Evolutionary conservation across 352 stramenopile genomes (phyloP), one percentile per base, ranked within the genome.

Genomic region (Paralagenidium karlingii): DNA sequence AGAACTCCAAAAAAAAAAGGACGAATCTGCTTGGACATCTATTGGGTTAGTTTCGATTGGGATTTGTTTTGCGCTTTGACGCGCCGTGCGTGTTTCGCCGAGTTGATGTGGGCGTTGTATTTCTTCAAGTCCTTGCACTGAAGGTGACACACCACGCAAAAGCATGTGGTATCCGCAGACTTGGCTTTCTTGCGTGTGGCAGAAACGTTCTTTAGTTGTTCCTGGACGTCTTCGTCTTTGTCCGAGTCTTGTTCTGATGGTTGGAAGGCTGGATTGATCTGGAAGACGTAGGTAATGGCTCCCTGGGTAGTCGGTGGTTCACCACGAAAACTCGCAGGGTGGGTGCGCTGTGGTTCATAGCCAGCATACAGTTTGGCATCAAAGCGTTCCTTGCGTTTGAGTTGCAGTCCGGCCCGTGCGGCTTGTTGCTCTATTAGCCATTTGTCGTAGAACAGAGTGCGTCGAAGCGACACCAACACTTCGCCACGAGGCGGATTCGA

Each of bases 71-170:
- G 43, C 16, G 58, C 53, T 34, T 84, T 84, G 8, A 79, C 63
- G 39, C 69, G 73, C 34, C 75, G 73, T 12, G 73, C 65, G 47
- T 90, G 76, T 45, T 90, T 90, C 32, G 68, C 62, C n/a, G 76
- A 86, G 51, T 90, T 90, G 51, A 86, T 71, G 55, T 90, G 76
- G 21, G 63, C 73, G 31, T 90, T 90, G 67, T 76, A 90, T 49
- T 85, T 86, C 53, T 83, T 87, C 21, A 64, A 37, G 40, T 82
- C 63, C 8, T 58, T 56, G 34, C 85, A 90, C 24, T 38, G 55
- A 26, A 76, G 44, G 12, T 47, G 42, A 34, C 76, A 90, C 11
- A 66, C 47, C 28, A 73, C 61, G 38, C 76, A 90, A 31, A 54
- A 49, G 44, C 77, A 51, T n/a, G 40, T 27, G 2, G 34, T 42